A percentile compares a stretch with the other conserved stretches of the same genome.
phyloP scores from a whole-genome alignment of 805 yeast species.

The Alloascoidea hylecoeti region DNA sequence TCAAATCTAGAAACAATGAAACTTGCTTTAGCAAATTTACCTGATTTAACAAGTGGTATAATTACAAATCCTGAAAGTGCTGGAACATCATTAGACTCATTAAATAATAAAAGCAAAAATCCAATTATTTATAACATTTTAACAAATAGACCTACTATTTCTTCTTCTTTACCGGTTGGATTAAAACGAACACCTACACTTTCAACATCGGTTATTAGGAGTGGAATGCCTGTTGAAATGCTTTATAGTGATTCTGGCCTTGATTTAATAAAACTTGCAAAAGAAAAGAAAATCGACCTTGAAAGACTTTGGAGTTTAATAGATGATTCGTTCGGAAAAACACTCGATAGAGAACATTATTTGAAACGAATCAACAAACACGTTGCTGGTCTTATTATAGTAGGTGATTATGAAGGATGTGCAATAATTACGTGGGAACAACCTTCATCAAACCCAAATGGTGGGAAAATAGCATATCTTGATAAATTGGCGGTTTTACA shows the following conservation, averaged over 20 bases:
- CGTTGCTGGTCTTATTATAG: slow-evolving; percentile 67
- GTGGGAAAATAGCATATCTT: slow-evolving; percentile 54
- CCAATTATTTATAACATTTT: slow-evolving; percentile 83
- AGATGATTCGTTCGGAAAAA: slow-evolving; percentile 65
- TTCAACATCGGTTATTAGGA: slow-evolving; percentile 67
- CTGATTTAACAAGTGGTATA: slow-evolving; percentile 59
- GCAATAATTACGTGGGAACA: slow-evolving; percentile 84
- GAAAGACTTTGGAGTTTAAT: slow-evolving; percentile 44
- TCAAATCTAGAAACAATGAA: slow-evolving; percentile 57
- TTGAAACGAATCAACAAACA: slow-evolving; percentile 46
- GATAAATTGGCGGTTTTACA: slow-evolving; percentile 91
- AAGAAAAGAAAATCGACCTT: slow-evolving; percentile 32
- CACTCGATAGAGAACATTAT: slow-evolving; percentile 54
- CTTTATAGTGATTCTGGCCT: slow-evolving; percentile 21
- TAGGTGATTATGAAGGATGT: slow-evolving; percentile 93
- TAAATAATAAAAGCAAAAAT: slow-evolving; percentile 33
- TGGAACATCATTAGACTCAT: slow-evolving; percentile 19
- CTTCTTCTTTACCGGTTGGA: slow-evolving; percentile 77
- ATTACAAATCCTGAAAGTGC: slow-evolving; percentile 79
- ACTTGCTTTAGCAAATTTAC: slow-evolving; percentile 31
- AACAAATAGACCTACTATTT: slow-evolving; percentile 83
- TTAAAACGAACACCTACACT: slow-evolving; percentile 41
- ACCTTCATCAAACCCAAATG: slow-evolving; percentile 16
- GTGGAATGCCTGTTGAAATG: slow-evolving; percentile 50
- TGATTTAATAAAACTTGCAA: slow-evolving; percentile 24